Base-by-base conservation (phyloP, 2,329 filamentous ascomycete species). In the Alternaria gansuensis region DNA sequence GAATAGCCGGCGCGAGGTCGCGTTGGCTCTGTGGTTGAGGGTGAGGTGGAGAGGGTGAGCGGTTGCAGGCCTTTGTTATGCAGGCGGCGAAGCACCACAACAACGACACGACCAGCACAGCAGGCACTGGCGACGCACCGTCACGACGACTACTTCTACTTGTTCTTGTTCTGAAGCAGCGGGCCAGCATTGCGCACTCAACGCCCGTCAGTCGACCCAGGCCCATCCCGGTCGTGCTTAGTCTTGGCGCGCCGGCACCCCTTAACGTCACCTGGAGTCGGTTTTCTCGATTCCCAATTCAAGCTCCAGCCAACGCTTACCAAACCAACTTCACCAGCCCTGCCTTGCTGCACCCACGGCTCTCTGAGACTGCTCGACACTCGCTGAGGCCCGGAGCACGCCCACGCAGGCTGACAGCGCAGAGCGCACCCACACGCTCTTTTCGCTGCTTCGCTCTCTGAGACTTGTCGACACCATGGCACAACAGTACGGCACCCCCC, bases 401-500 rank as follows among this genome's bases (percentile, higher is more conserved):
- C 17, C 43, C 43, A 37, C 9, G 29, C 52, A 46, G 34, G 37
- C 39, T 23, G 23, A 37, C 64, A 50, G 60, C 60, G 60, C 54
- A 51, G 63, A 54, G 64, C 63, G 64, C 63, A 66, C 51, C 62
- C 58, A 51, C 43, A 49, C 59, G 44, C 55, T 64, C 60, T 41
- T 57, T 64, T 62, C 31, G 57, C 60, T 60, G 56, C 44, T 43
- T 33, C 63, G 41, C 64, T 48, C 60, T 43, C 64, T n/a, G n/a
- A n/a, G 49, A 61, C 36, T 57, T 39, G 29, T 45, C 60, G 36
- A 56, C 58, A 62, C 62, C 74, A 76, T 76, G 74, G 72, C 73
- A 64, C 67, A 75, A 69, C 69, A 68, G 74, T 76, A 75, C 60
- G 73, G 56, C 65, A 36, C 57, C 56, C 49, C 33, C 26, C 24